Base-by-base conservation (phyloP, 2,329 filamentous ascomycete species). In the Raffaelea ambrosiae region DNA sequence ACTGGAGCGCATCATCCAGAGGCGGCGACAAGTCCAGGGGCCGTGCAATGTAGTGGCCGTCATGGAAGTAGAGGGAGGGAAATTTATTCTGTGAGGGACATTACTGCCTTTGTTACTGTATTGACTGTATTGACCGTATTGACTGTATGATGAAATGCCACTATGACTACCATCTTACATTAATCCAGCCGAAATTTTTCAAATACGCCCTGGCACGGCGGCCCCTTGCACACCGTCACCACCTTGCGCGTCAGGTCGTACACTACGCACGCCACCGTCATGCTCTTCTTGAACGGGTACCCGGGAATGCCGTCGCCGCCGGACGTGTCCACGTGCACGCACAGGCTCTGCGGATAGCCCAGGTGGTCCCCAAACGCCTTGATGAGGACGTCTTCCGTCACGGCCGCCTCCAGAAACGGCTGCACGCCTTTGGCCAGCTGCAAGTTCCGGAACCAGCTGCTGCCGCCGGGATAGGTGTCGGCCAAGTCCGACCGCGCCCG, bases 191-290 rank as follows among this genome's bases (percentile, higher is more conserved):
- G 22, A 29, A 50, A 54, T 19, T 38, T 50, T 38, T 54, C 38
- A 44, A 54, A 49, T 21, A 43, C 20, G 2, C 52, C 55, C 40
- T 58, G 49, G 43, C 56, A 58, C 10, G 55, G 56, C n/a, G 55
- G 54, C 2, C 56, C 56, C 39, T 55, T 58, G 35, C 55, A 58
- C 1, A 58, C 55, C 11, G 52, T 54, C 2, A 58, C 40, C 3
- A 44, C 46, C 21, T 33, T 38, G 35, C 50, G 26, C 0, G 49
- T 40, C 29, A 57, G 44, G 48, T 59, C 51, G 47, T 59, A 59
- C 3, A 58, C 44, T 14, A 59, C 56, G 42, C 49, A 58, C 3
- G 56, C 58, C 4, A 59, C 57, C 4, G 58, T 58, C 36, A 33
- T 40, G 43, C 38, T 49, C 20, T 33, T 19, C 19, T 38, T 40